Evolutionary conservation across 306 rosid genomes (phyloP).

Genomic region (Cotoneaster glaucophyllus): DNA sequence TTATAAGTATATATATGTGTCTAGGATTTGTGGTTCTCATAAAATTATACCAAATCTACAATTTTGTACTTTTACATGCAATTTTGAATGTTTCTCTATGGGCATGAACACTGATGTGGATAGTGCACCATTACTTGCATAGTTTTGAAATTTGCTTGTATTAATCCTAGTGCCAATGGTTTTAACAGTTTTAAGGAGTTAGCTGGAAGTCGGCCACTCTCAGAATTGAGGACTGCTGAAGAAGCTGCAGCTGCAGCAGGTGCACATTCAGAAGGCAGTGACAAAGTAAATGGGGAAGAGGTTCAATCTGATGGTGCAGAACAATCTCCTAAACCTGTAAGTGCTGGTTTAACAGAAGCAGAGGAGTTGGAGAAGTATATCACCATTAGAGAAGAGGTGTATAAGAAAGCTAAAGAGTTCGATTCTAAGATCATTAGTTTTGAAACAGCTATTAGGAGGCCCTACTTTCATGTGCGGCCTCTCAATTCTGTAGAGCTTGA

Average conservation of each 20-base stretch:
- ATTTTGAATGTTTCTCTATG: not conserved
- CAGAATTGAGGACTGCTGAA: conserved; percentile 69
- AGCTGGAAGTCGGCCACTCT: conserved; percentile 76
- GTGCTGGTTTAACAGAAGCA: conserved; percentile 91
- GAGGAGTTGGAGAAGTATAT: conserved; percentile 99
- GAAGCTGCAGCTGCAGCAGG: conserved; percentile 52
- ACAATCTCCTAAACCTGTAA: conserved; percentile 62
- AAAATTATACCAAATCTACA: not conserved
- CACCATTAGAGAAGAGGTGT: conserved; percentile 92
- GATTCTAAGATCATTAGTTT: conserved; percentile 98
- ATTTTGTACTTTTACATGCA: not conserved
- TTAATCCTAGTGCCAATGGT: conserved; percentile 21
- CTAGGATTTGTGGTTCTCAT: not conserved
- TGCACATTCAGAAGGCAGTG: conserved; percentile 44
- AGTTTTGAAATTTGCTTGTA: not conserved
- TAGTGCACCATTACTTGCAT: not conserved
- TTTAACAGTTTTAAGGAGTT: conserved; percentile 83
- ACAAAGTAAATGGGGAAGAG: conserved; percentile 52
- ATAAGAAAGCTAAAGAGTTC: conserved; percentile 96
- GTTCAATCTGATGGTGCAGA: conserved; percentile 50
- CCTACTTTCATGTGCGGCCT: conserved; percentile 93
- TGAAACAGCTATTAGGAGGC: conserved; percentile 99
- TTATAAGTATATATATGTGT: not conserved
- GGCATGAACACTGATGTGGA: not conserved
- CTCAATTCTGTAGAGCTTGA: conserved; percentile 94